Conservation (phyloP, 192 early-diverging fungal genomes). For the Podila verticillata region DNA sequence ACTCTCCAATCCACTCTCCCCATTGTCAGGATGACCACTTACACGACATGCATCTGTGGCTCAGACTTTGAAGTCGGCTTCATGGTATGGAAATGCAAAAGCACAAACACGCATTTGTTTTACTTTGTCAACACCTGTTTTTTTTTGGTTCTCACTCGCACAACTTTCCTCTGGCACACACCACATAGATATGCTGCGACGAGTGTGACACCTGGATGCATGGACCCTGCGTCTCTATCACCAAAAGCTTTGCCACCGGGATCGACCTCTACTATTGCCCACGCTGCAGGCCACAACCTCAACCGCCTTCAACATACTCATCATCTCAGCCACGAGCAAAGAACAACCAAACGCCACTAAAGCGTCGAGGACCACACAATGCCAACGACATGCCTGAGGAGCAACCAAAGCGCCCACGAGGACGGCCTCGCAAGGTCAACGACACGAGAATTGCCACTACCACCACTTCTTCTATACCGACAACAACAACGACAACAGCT, state of each 20-base stretch:
- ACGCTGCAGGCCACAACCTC: conserved; percentile 1
- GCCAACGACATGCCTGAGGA: no score
- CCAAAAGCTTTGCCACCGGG: conserved; percentile 15
- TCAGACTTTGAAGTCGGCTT: conserved; percentile 22
- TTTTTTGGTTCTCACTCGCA: neutral
- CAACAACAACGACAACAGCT: neutral
- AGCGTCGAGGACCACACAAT: no score
- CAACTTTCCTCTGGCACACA: neutral
- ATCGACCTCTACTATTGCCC: conserved; percentile 30
- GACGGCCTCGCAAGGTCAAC: neutral
- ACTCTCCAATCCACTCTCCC: no score
- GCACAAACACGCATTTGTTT: no score
- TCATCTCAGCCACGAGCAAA: no score
- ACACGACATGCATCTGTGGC: conserved; percentile 22
- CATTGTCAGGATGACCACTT: no score
- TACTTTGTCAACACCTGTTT: neutral
- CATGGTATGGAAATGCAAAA: conserved; percentile 10
- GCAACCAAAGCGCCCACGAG: neutral
- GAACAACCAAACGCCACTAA: no score
- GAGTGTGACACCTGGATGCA: conserved; percentile 40
- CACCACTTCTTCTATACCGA: neutral
- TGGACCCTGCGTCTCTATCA: conserved; percentile 27
- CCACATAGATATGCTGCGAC: conserved; percentile 30
- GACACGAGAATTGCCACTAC: neutral
- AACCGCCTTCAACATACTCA: neutral